phyloP scores from a whole-genome alignment of 306 rosid species.

The Alnus glutinosa region DNA sequence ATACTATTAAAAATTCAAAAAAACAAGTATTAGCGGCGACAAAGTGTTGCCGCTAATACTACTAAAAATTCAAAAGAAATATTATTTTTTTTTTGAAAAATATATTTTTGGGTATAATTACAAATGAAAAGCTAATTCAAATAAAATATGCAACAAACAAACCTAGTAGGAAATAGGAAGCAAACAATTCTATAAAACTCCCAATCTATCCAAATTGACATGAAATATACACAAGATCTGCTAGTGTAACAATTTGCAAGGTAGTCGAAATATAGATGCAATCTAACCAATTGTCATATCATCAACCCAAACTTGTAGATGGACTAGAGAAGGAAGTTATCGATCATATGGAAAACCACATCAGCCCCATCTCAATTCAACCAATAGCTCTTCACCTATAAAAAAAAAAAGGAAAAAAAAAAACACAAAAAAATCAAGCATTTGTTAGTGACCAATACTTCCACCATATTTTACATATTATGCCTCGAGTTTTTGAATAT shows the following conservation, averaged over 20 bases:
- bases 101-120: too few relatives aligned
- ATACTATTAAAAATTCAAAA: too few relatives aligned
- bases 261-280: conserved; percentile 13
- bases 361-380: conserved; percentile 91
- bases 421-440: conserved; percentile 18
- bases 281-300: conserved; percentile 25
- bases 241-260: conserved; percentile 24
- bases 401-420: too few relatives aligned
- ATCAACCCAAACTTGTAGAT: conserved; percentile 17
- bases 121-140: conserved; percentile 12
- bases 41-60: too few relatives aligned
- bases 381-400: conserved; percentile 95
- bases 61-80: too few relatives aligned
- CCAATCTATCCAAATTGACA: conserved; percentile 17
- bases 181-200: conserved; percentile 24
- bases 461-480: not conserved
- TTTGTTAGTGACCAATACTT: conserved; percentile 13
- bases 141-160: conserved; percentile 2
- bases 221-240: conserved; percentile 29
- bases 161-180: conserved; percentile 12
- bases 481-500: not conserved
- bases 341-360: conserved; percentile 89
- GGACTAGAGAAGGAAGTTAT: conserved; percentile 64
- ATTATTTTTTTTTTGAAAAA: too few relatives aligned
- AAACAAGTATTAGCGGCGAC: too few relatives aligned